A percentile compares a stretch with the other conserved stretches of the same genome.
These are phyloP conservation scores for Fagopyrum homotropicum DNA, from an alignment of 148 eudicot genomes.

Conservation along the genomic window DNA sequence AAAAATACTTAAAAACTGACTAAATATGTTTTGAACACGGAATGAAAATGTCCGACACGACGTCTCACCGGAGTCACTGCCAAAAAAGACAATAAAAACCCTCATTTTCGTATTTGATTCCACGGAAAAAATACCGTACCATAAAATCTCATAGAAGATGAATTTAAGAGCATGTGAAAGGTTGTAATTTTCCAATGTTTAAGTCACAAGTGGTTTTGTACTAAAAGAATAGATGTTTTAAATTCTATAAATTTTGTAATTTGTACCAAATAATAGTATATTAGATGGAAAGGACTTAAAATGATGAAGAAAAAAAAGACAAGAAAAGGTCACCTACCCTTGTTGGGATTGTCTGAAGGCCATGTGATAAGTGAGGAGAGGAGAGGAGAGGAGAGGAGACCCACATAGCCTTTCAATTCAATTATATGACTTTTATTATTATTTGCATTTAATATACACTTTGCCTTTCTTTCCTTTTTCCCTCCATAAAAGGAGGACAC, in stretches of 20 bases:
- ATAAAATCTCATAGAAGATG: background rate
- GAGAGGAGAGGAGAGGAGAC: conserved; percentile 7
- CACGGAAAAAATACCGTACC: no score
- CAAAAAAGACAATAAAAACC: no score
- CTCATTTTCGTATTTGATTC: no score
- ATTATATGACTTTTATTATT: background rate
- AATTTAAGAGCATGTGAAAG: background rate
- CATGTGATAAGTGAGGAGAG: conserved; percentile 2
- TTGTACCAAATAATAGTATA: no score
- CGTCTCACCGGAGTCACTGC: no score
- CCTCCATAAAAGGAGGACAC: background rate
- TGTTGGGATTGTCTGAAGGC: conserved; percentile 9
- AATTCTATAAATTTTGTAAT: no score
- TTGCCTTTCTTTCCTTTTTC: background rate
- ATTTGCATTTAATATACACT: background rate
- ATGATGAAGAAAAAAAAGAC: background rate
- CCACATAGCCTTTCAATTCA: conserved; percentile 5
- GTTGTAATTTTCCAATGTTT: background rate
- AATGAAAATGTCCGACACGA: no score
- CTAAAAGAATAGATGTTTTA: background rate
- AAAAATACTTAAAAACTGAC: no score
- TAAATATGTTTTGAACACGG: no score
- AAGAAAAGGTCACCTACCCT: conserved; percentile 4
- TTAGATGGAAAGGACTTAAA: no score
- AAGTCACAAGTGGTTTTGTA: background rate